These are phyloP conservation scores for Neurospora tetrasperma DNA, from an alignment of 495 filamentous ascomycete species.

Conservation along the genomic window DNA sequence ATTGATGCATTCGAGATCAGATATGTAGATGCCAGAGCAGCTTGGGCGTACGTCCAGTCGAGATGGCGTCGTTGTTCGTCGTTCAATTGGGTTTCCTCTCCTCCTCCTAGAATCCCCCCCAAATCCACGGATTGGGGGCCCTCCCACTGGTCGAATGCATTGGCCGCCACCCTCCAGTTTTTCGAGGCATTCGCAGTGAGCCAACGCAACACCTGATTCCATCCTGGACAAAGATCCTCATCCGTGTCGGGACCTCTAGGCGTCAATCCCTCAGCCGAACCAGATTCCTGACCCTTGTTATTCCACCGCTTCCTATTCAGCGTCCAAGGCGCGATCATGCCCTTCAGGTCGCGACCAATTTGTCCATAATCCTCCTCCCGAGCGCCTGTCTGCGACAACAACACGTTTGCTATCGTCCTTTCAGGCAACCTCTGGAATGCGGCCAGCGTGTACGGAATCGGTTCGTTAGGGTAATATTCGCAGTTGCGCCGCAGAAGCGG, in stretches of 20 bases:
- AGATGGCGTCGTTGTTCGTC: conserved; percentile 45
- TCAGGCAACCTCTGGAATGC: conserved; percentile 54
- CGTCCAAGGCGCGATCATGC: conserved; percentile 74
- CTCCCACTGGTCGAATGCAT: conserved; percentile 63
- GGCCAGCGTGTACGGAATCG: conserved; percentile 44
- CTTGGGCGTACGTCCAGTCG: conserved; percentile 55
- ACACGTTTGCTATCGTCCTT: conserved; percentile 50
- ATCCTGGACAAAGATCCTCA: conserved; percentile 39
- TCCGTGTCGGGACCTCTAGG: conserved; percentile 7
- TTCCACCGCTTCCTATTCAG: conserved; percentile 56
- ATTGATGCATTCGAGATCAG: conserved; percentile 48
- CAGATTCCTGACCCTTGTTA: conserved; percentile 10
- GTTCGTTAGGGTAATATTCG: conserved; percentile 64
- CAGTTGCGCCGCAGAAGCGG: conserved; percentile 73
- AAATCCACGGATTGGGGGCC: conserved; percentile 73
- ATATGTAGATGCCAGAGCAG: conserved; percentile 65
- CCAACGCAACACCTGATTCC: conserved; percentile 76
- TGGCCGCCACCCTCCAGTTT: conserved; percentile 47
- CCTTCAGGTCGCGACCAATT: conserved; percentile 62
- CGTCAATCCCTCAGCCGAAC: neutral
- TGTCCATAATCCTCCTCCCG: conserved; percentile 29
- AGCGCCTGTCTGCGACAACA: conserved; percentile 53
- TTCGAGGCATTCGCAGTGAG: conserved; percentile 47
- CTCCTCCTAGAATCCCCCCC: conserved; percentile 68
- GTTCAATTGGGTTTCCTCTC: conserved; percentile 41